phyloP scores from a whole-genome alignment of 129 eudicot genomes.

The Solidago caesia region DNA sequence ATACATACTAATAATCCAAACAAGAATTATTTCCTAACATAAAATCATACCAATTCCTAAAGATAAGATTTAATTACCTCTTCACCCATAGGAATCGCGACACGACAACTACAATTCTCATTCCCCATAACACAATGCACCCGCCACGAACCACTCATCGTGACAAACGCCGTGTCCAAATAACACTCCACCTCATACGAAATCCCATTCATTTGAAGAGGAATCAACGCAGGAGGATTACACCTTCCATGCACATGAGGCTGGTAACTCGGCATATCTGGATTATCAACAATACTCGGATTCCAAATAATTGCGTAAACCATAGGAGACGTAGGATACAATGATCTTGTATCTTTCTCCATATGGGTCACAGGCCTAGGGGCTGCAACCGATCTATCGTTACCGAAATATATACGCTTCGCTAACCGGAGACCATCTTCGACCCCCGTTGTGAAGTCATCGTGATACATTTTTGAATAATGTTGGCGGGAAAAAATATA shows the following conservation, averaged over 20 bases:
- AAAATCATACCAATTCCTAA: background rate
- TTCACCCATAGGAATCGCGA: constrained; percentile 96
- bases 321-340: constrained; percentile 74
- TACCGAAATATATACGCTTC: constrained; percentile 76
- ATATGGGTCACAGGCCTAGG: constrained; percentile 57
- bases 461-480: constrained; percentile 29
- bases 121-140: constrained; percentile 90
- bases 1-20: too few relatives aligned
- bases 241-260: constrained; percentile 90
- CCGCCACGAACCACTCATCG: constrained; percentile 70
- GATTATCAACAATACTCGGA: constrained; percentile 78
- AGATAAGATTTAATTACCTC: constrained; percentile 41
- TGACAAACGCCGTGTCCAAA: constrained; percentile 66
- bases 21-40: background rate
- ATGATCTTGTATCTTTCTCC: constrained; percentile 45
- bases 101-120: constrained; percentile 56
- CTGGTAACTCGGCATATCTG: constrained; percentile 95
- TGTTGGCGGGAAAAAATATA: constrained; percentile 25
- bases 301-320: constrained; percentile 70
- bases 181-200: constrained; percentile 61
- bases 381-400: constrained; percentile 75
- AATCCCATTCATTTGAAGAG: constrained; percentile 79
- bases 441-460: constrained; percentile 61
- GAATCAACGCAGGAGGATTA: constrained; percentile 82
- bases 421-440: constrained; percentile 75